phyloP scores from a whole-genome alignment of 306 rosid genomes.

The Phaseolus lunatus region DNA sequence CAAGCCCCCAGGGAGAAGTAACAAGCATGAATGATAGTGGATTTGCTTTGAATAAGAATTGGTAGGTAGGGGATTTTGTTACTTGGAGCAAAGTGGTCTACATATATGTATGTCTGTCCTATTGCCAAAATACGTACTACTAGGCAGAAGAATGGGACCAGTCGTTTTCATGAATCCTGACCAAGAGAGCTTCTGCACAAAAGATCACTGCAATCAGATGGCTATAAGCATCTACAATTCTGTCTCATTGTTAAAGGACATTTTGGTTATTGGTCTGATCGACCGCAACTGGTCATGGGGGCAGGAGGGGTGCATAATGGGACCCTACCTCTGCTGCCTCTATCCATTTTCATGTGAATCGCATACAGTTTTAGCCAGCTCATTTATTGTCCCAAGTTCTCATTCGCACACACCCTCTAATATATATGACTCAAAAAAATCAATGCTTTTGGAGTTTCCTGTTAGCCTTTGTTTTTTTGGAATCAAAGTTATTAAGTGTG shows the following conservation, averaged over 20 bases:
- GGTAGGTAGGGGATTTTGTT: slow-evolving; percentile 55
- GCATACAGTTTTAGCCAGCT: slow-evolving; percentile 57
- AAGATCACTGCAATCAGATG: slow-evolving; percentile 60
- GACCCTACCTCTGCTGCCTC: slow-evolving; percentile 48
- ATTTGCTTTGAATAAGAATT: slow-evolving; percentile 48
- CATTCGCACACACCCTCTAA: slow-evolving; percentile 39
- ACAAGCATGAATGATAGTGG: slow-evolving; percentile 21
- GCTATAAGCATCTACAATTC: slow-evolving; percentile 59
- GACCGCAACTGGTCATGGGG: slow-evolving; percentile 52
- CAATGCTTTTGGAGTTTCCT: slow-evolving; percentile 39
- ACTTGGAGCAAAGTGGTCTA: slow-evolving; percentile 53
- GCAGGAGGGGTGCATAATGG: slow-evolving; percentile 47
- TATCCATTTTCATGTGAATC: slow-evolving; percentile 53
- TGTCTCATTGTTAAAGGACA: slow-evolving; percentile 72
- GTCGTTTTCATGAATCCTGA: slow-evolving; percentile 51
- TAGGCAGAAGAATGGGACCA: slow-evolving; percentile 52
- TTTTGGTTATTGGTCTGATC: slow-evolving; percentile 52
- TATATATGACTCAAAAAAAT: slow-evolving; percentile 40
- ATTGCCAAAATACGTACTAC: slow-evolving; percentile 43
- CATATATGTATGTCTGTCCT: slow-evolving; percentile 47
- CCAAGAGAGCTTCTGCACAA: slow-evolving; percentile 59
- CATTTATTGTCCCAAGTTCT: slow-evolving; percentile 58
- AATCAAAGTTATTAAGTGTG: not conserved
- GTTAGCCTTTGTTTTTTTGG: slow-evolving; percentile 41
- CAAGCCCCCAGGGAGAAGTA: slow-evolving; percentile 44